phyloP scores from a whole-genome alignment of 805 yeast species.

The Saccharomycopsis lassenensis region DNA sequence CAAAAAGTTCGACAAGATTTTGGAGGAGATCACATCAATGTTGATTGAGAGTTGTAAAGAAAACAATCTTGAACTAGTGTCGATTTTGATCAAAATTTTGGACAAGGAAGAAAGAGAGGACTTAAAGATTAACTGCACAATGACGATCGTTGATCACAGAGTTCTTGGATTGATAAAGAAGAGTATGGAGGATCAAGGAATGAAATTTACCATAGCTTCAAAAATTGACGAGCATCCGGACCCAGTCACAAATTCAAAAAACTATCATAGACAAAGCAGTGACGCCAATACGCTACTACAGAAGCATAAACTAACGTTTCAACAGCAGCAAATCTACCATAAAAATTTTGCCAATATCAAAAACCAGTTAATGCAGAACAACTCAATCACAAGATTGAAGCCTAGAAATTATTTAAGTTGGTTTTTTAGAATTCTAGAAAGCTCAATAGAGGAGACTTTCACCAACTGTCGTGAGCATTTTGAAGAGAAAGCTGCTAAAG shows the following conservation, averaged over 20 bases:
- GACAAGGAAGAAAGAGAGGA: constrained; percentile 79
- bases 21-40: constrained; percentile 54
- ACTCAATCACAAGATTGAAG: constrained; percentile 30
- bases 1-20: constrained; percentile 49
- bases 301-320: constrained; percentile 16
- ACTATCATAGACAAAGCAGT: not conserved
- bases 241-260: not conserved
- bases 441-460: constrained; percentile 57
- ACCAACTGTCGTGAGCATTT: constrained; percentile 49
- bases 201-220: constrained; percentile 15
- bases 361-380: constrained; percentile 27
- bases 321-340: constrained; percentile 16
- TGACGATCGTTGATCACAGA: constrained; percentile 23
- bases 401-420: constrained; percentile 52
- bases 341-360: constrained; percentile 23
- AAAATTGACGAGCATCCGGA: constrained; percentile 18
- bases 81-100: constrained; percentile 63
- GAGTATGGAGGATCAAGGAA: constrained; percentile 18
- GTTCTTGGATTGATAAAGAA: constrained; percentile 16
- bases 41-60: constrained; percentile 64
- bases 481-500: constrained; percentile 26
- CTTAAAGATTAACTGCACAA: constrained; percentile 34
- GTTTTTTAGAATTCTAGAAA: constrained; percentile 47
- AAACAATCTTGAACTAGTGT: constrained; percentile 56
- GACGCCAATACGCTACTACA: not conserved